A percentile compares a stretch with the other conserved stretches of the same genome.
Evolutionary conservation across 495 filamentous ascomycete genomes (phyloP).

Genomic region (Paragyromitra xinjiangensis): DNA sequence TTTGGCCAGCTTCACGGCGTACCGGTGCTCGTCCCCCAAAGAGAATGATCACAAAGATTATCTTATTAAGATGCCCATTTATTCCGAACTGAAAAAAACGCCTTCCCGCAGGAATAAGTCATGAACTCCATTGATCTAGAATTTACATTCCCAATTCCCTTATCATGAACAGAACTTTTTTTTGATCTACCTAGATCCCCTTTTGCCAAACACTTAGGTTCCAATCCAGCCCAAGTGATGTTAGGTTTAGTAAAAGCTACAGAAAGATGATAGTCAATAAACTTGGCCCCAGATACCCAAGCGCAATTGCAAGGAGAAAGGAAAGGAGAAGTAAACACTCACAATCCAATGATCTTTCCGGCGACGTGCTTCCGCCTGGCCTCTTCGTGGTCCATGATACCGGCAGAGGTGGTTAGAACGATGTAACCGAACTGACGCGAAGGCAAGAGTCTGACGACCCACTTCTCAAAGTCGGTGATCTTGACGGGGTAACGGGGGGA

Average conservation of each 20-base stretch:
- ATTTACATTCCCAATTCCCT: slow-evolving; percentile 35
- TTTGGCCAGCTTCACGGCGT: not conserved
- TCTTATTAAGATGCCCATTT: slow-evolving; percentile 35
- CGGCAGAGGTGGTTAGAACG: slow-evolving; percentile 96
- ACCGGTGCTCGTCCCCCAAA: not conserved
- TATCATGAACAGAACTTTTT: slow-evolving; percentile 32
- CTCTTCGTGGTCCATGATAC: slow-evolving; percentile 99
- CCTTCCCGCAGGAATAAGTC: slow-evolving; percentile 36
- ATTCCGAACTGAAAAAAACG: slow-evolving; percentile 38
- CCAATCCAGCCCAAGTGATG: not conserved
- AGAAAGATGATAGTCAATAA: slow-evolving; percentile 29
- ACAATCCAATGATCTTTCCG: slow-evolving; percentile 59
- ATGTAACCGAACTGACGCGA: slow-evolving; percentile 99
- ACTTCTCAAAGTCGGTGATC: slow-evolving; percentile 96
- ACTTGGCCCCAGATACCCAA: not conserved
- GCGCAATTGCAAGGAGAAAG: not conserved
- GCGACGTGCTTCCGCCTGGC: slow-evolving; percentile 87
- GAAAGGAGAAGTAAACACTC: slow-evolving; percentile 1
- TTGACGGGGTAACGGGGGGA: slow-evolving; percentile 98
- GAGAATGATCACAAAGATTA: not conserved
- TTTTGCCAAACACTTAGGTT: slow-evolving; percentile 17
- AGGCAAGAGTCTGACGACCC: slow-evolving; percentile 96
- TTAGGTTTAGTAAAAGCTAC: slow-evolving; percentile 51
- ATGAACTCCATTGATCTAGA: slow-evolving; percentile 51
- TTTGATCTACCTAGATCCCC: not conserved